Base-by-base conservation (phyloP, 208 protist species). In the Acanthamoeba royreba region DNA sequence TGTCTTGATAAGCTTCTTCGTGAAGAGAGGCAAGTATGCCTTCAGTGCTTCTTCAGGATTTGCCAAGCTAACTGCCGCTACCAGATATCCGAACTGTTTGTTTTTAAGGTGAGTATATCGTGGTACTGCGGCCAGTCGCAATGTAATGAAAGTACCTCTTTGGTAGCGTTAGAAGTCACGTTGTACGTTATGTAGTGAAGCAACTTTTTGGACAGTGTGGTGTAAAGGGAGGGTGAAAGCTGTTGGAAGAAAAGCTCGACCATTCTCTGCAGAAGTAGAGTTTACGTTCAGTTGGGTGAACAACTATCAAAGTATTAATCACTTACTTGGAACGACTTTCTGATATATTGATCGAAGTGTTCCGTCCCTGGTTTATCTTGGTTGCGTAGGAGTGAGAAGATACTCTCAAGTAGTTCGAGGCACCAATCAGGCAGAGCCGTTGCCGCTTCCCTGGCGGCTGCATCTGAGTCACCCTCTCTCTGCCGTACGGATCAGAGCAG, bases 171-270 rank as follows among this genome's bases (percentile, higher is more conserved):
- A 31, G 55, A 15, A 4, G 40, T 28, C 2, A 91, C 40, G 43
- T 61, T 91, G 53, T 72, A 72, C 28, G 49, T 74, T 28, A 91
- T 28, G 15, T 46, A 72, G 22, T 72, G 85, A 35, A 45, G 35
- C 52, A 91, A 38, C 85, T 91, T 91, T 28, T 72, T 46, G 43
- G 53, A 66, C 35, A 91, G 28, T 38, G 28, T 31, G 46, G 46
- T 28, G 43, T 72, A 72, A 13, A 91, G 8, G 28, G 61, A n/a
- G 25, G 85, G 85, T 22, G 85, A 91, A 8, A 91, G 15, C 46
- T 91, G 85, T 52, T 53, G 46, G 55, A 91, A 91, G 43, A 91
- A 91, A 11, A 91, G 55, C 9, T 91, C 53, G 17, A 91, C 46
- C 40, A 35, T 72, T 28, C 46, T 69, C 85, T 90, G 52, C 11